These are phyloP conservation scores for Arthroderma sp. DNA, from an alignment of 2,329 filamentous ascomycete genomes.

Conservation along the genomic window DNA sequence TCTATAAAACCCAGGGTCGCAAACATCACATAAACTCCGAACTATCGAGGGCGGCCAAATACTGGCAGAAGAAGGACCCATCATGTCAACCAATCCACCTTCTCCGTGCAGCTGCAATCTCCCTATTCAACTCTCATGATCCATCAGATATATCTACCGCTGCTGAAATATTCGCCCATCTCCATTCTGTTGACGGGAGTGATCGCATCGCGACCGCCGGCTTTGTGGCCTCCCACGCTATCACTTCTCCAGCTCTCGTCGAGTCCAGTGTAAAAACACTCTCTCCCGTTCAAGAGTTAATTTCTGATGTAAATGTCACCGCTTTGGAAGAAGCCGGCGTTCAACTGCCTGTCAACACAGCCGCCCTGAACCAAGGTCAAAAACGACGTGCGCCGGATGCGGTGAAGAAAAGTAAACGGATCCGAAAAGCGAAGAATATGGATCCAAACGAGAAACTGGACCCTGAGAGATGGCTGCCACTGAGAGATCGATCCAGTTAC, in stretches of 20 bases:
- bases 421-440: constrained; percentile 39
- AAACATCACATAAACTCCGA: constrained; percentile 59
- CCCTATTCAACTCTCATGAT: constrained; percentile 64
- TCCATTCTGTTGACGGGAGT: constrained; percentile 51
- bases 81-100: constrained; percentile 50
- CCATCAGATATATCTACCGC: constrained; percentile 57
- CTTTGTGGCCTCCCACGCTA: constrained; percentile 70
- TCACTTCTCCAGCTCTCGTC: constrained; percentile 30
- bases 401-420: constrained; percentile 26
- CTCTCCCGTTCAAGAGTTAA: constrained; percentile 31
- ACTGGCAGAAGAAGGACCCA: constrained; percentile 60
- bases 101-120: constrained; percentile 67
- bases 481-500: constrained; percentile 80
- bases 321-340: constrained; percentile 37
- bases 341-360: constrained; percentile 20
- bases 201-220: constrained; percentile 66
- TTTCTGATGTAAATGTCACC: constrained; percentile 32
- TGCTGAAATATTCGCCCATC: constrained; percentile 62
- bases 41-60: constrained; percentile 63
- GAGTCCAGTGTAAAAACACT: constrained; percentile 29
- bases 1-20: constrained; percentile 67
- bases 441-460: constrained; percentile 71
- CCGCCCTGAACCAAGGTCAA: constrained; percentile 17
- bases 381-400: constrained; percentile 29
- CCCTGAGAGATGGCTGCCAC: constrained; percentile 82